Base-by-base conservation (phyloP, 495 filamentous ascomycete genomes). In the Podospora pseudocomata region DNA sequence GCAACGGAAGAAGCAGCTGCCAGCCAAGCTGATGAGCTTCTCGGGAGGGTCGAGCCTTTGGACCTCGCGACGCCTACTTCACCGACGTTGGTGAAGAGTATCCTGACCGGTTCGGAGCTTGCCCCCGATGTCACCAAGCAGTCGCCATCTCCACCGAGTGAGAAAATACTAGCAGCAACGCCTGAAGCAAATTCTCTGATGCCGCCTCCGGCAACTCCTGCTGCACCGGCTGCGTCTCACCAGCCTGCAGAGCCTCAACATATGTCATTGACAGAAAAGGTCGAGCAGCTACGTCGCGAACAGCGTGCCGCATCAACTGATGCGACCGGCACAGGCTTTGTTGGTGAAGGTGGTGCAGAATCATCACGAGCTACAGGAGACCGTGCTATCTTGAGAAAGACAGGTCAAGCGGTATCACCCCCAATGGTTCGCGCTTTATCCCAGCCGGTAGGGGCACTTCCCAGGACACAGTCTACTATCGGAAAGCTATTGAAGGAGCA, bases 381-480 rank as follows among this genome's bases (percentile, higher is more conserved):
- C 23, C 83, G 83, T 9, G 67, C 78, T 61, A 20, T 78, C 72
- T 76, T 80, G 65, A 77, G 83, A 69, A 77, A 79, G 71, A 72
- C 74, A 63, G 74, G 80, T 68, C 67, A 70, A 65, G 76, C 82
- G 56, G 81, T 85, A 23, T 89, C 89, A 54, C 89, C 91, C 57
- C 88, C 89, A 1, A 79, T 94, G 63, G 73, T 86, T 60, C 88
- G 92, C 53, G 85, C 92, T 23, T 84, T 92, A 60, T 90, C 91
- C 20, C 90, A 93, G 64, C 91, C 92, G 19, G 78, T 68, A 3
- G 73, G 77, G 18, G 70, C 73, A 9, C 32, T 80, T 34, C 76
- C 77, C 28, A 74, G 76, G 44, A 71, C 71, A 4, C 79, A 80
- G 62, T 74, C 77, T 0, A 57, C 59, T 28, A 74, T 76, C 28